phyloP scores from a whole-genome alignment of 768 basidiomycete genomes.

The Hericium erinaceus region DNA sequence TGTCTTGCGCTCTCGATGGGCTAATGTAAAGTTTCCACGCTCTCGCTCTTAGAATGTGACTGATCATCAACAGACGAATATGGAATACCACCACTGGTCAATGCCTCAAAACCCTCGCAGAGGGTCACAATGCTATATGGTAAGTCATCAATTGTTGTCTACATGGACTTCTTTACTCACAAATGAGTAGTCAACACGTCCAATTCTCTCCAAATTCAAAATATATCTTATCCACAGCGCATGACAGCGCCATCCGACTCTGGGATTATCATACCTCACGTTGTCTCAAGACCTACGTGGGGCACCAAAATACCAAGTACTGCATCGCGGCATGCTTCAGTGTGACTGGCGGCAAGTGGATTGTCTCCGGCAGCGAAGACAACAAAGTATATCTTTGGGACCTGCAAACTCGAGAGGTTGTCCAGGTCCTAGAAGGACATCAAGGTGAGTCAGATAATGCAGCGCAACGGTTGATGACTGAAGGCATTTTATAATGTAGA shows the following conservation, averaged over 20 bases:
- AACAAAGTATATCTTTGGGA: slow-evolving; percentile 89
- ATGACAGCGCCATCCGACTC: slow-evolving; percentile 86
- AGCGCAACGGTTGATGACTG: not conserved
- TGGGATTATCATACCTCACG: slow-evolving; percentile 94
- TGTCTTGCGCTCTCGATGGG: slow-evolving; percentile 88
- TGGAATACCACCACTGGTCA: slow-evolving; percentile 92
- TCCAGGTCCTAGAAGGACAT: slow-evolving; percentile 74
- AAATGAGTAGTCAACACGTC: slow-evolving; percentile 64
- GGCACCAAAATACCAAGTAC: slow-evolving; percentile 76
- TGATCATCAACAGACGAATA: slow-evolving; percentile 56
- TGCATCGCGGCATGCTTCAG: slow-evolving; percentile 81
- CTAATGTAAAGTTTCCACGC: slow-evolving; percentile 59
- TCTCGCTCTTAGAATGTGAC: not conserved
- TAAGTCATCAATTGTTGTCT: slow-evolving; percentile 23
- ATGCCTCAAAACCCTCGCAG: slow-evolving; percentile 92
- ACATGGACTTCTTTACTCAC: not conserved
- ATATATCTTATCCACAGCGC: slow-evolving; percentile 88
- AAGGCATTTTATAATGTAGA: slow-evolving; percentile 26
- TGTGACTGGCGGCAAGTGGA: slow-evolving; percentile 82
- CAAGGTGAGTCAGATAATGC: slow-evolving; percentile 31
- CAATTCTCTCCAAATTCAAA: slow-evolving; percentile 94
- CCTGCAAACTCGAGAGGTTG: slow-evolving; percentile 75
- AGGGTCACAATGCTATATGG: slow-evolving; percentile 82
- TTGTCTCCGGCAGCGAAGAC: slow-evolving; percentile 88
- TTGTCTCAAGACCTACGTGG: slow-evolving; percentile 83